Base-by-base conservation (phyloP, 2,329 filamentous ascomycete species). In the Thyridium curvatum region DNA sequence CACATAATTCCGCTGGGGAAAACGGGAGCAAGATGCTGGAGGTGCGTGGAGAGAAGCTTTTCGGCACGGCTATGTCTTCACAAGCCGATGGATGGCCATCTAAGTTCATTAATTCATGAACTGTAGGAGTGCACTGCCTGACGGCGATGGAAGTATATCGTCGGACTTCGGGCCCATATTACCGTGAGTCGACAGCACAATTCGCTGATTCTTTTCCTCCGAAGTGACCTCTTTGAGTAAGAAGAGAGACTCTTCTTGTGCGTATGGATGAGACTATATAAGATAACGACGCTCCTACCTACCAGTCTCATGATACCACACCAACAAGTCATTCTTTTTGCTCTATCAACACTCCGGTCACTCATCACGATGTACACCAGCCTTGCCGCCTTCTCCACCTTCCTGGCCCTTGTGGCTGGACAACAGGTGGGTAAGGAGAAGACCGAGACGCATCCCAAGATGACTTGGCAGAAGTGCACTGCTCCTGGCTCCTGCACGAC, bases 401-500 rank as follows among this genome's bases (percentile, higher is more conserved):
- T 74, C 39, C 45, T 68, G 41, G 64, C 66, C 41, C 52, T 62
- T 37, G 66, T 56, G 31, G 53, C 60, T 30, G 66, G 62, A 42
- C 74, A 77, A 51, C 61, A 70, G 51, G 63, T 66, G 35, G 72
- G 71, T 36, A 70, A 60, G 28, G 42, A 58, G 41, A 58, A 56
- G 12, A 52, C 64, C 8, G 72, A 76, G 49, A 62, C 58, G 14
- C 74, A 78, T 46, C 74, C 73, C 40, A 51, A 65, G 39, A 58
- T 79, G 52, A 69, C 62, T 36, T 74, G 68, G 65, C 60, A 72
- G 48, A 65, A 62, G 44, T 79, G 73, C 52, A 66, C 69, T 18
- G 55, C 58, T 14, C 53, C 52, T 33, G 65, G 67, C 37, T 61
- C 59, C 26, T 78, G 74, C 55, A 66, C 65, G 3, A 65, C 61